Evolutionary conservation across 371 early-diverging fungal species (phyloP), one percentile per base, ranked within the genome.

Genomic region (Capillidium heterosporum): DNA sequence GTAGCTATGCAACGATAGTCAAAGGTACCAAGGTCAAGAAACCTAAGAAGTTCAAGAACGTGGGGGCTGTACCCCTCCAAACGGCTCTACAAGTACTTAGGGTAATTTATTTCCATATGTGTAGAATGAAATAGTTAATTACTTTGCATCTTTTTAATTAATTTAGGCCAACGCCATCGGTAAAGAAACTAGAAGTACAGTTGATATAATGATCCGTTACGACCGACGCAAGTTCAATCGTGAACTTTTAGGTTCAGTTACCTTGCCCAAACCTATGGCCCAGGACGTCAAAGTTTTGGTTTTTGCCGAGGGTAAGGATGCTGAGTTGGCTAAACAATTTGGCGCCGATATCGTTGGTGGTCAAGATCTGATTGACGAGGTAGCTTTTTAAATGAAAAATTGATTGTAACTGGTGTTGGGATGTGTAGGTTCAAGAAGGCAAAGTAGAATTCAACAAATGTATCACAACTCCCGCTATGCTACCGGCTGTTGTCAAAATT

Each of bases 331-430:
- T 0, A 82, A 80, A 11, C 77, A 75, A 5, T 77, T 87, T 10
- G 90, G 90, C 8, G 87, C 86, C 28, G 73, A 75, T 44, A 73
- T 78, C 63, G 93, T 95, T 1, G 95, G 95, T 31, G 91, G 85
- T 2, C 79, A 81, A 40, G 95, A 95, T 55, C 68, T 95, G 60
- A 73, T 95, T n/a, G 54, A 27, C 32, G 43, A 21, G 47, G 19
- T 49, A 31, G 48, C 52, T 21, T 35, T 13, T 17, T 21, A 15
- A 2, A 17, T 32, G 13, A 17, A 42, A 19, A 5, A 26, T 52
- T n/a, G 1, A 19, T 24, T 40, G 28, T 17, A 8, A n/a, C 47
- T 32, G 15, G 28, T 28, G 15, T 21, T 41, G 13, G 17, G 4
- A 17, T n/a, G 21, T n/a, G 1, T 52, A 60, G 61, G 68, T 77